Evolutionary conservation across 148 eudicot species (phyloP).

Genomic region (Beta vulgaris): DNA sequence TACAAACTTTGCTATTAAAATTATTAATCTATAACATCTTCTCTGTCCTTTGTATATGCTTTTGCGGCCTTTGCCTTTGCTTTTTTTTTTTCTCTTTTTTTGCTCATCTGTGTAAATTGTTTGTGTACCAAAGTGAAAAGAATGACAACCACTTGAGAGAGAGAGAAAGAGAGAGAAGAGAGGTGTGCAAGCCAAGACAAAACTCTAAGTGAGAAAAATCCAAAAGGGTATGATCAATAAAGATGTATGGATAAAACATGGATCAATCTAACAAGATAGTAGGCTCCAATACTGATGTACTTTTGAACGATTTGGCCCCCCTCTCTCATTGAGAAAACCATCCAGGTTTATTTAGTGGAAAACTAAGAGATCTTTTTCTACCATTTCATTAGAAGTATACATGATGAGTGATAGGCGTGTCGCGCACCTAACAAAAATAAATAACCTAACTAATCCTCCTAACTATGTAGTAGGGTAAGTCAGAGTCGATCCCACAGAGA

Average conservation of each 20-base stretch:
- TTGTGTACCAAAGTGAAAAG: conserved; percentile 22
- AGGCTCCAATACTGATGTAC: not conserved
- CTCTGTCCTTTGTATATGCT: conserved; percentile 8
- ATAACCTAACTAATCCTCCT: too few relatives aligned
- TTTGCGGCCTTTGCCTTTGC: conserved; percentile 19
- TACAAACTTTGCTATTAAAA: conserved; percentile 11
- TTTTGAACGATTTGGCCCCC: not conserved
- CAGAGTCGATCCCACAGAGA: too few relatives aligned
- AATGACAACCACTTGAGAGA: not conserved
- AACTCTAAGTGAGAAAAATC: conserved; percentile 17
- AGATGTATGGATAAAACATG: conserved; percentile 16
- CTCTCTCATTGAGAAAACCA: too few relatives aligned
- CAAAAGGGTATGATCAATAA: conserved; percentile 22
- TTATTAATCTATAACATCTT: not conserved
- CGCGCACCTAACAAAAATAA: too few relatives aligned
- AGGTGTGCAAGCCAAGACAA: conserved; percentile 29
- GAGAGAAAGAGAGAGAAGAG: conserved; percentile 16
- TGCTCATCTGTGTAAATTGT: conserved; percentile 12
- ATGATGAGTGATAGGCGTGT: too few relatives aligned
- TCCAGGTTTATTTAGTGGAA: too few relatives aligned
- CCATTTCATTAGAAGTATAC: too few relatives aligned
- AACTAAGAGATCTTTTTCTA: too few relatives aligned
- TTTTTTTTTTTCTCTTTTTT: conserved; percentile 7
- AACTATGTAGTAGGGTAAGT: too few relatives aligned
- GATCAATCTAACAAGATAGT: conserved; percentile 4